Base-by-base conservation (phyloP, 2,329 filamentous ascomycete genomes). In the Aspergillus arachidicola region DNA sequence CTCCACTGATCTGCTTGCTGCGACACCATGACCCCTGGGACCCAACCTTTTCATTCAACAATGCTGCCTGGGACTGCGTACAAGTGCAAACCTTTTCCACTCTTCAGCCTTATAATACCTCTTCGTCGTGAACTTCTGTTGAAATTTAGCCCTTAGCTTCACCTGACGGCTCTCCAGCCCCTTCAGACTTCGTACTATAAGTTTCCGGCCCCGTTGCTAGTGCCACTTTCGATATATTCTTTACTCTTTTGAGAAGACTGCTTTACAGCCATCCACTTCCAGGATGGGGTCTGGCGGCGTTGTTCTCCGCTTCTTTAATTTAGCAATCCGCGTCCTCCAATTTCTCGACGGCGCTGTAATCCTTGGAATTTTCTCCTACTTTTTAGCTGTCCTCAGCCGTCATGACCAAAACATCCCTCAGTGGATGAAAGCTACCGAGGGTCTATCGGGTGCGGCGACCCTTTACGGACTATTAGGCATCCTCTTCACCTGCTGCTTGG, bases 361-460 rank as follows among this genome's bases (percentile, higher is more conserved):
- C 65, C 86, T 97, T 65, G 90, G 86, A 69, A 86, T 95, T 72
- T 94, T 90, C 83, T 89, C 89, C 57, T 97, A 96, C 84, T 96
- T 93, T 84, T 87, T 97, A 57, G 87, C 90, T 10, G 85, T 90
- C 10, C 86, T 94, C 16, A 76, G 85, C 65, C 86, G 89, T 72
- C 87, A 92, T 78, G 72, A 88, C 69, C 77, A 89, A 16, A 62
- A 73, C 62, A 93, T 94, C 68, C 82, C 85, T 21, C 86, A 78
- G 69, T 89, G 86, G 80, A 80, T 90, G 64, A 88, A 89, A 61
- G 92, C 91, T 32, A 91, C 95, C 61, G 89, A 89, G 72, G 92
- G 92, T 66, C 89, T 97, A 63, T 85, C 91, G 0, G 94, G 93
- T 57, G 85, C 85, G 1, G 91, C 88, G 2, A 86, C 89, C 0